phyloP scores from a whole-genome alignment of 805 yeast genomes.

The Starmera amethionina region DNA sequence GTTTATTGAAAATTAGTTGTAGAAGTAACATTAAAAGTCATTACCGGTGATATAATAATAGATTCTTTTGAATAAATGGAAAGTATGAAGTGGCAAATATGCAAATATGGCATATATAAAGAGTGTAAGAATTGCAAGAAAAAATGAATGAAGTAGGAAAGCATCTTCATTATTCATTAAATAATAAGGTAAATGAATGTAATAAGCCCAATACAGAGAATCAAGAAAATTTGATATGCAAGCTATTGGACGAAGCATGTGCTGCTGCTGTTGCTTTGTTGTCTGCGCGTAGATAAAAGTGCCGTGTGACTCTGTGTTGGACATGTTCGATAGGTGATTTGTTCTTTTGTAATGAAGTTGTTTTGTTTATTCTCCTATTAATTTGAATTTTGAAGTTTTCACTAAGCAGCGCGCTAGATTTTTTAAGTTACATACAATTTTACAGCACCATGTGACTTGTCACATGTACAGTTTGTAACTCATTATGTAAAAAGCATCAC shows the following conservation, averaged over 20 bases:
- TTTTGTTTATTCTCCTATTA: no score
- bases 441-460: no score
- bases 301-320: constrained; percentile 5
- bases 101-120: constrained; percentile 28
- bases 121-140: constrained; percentile 26
- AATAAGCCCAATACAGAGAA: constrained; percentile 32
- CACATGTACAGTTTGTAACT: no score
- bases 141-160: constrained; percentile 27
- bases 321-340: no score
- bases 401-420: no score
- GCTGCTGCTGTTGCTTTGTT: constrained; percentile 16
- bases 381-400: no score
- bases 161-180: constrained; percentile 34
- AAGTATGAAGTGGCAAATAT: constrained; percentile 18
- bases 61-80: constrained; percentile 16
- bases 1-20: no score
- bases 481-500: no score
- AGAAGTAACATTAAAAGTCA: constrained; percentile 12
- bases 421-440: no score
- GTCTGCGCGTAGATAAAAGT: constrained; percentile 21
- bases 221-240: constrained; percentile 20
- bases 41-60: constrained; percentile 24
- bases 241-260: constrained; percentile 15
- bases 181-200: constrained; percentile 34
- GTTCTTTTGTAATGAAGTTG: no score